Evolutionary conservation across 176 grass and related monocot genomes (phyloP).

Genomic region (Luzula sylvatica): DNA sequence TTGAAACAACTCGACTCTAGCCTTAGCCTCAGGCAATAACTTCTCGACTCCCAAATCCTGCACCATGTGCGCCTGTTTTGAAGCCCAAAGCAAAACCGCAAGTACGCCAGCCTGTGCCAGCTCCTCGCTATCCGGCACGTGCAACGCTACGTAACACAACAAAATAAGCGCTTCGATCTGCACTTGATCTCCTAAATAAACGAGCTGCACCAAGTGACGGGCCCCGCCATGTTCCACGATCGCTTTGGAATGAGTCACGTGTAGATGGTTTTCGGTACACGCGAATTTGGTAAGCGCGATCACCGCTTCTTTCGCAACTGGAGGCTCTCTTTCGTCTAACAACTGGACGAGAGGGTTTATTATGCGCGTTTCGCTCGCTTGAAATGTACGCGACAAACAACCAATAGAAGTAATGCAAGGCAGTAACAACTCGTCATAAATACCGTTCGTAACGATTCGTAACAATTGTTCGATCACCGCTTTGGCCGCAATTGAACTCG

Average conservation of each 20-base stretch:
- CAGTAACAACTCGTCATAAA: constrained; percentile 42
- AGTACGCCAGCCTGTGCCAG: constrained; percentile 71
- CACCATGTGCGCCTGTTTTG: constrained; percentile 61
- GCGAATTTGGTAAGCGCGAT: constrained; percentile 84
- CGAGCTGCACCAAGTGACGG: constrained; percentile 65
- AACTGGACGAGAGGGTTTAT: constrained; percentile 65
- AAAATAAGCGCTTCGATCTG: constrained; percentile 77
- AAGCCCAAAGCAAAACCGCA: constrained; percentile 64
- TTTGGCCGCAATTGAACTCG: constrained; percentile 45
- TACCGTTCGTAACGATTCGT: constrained; percentile 32
- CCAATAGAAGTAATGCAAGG: constrained; percentile 65
- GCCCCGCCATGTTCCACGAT: constrained; percentile 63
- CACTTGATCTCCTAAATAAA: constrained; percentile 64
- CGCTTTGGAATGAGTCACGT: constrained; percentile 56
- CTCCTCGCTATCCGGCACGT: constrained; percentile 77
- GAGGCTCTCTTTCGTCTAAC: constrained; percentile 57
- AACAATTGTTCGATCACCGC: constrained; percentile 68
- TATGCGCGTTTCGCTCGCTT: constrained; percentile 69
- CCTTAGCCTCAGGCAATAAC: constrained; percentile 48
- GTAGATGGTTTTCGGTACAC: constrained; percentile 64
- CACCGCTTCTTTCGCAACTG: constrained; percentile 52
- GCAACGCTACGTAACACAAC: constrained; percentile 56
- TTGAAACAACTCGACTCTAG: constrained; percentile 60
- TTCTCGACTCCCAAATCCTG: constrained; percentile 53
- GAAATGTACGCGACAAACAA: constrained; percentile 73